Evolutionary conservation across 2,329 filamentous ascomycete species (phyloP).

Genomic region (Trichoderma cornu-damae): DNA sequence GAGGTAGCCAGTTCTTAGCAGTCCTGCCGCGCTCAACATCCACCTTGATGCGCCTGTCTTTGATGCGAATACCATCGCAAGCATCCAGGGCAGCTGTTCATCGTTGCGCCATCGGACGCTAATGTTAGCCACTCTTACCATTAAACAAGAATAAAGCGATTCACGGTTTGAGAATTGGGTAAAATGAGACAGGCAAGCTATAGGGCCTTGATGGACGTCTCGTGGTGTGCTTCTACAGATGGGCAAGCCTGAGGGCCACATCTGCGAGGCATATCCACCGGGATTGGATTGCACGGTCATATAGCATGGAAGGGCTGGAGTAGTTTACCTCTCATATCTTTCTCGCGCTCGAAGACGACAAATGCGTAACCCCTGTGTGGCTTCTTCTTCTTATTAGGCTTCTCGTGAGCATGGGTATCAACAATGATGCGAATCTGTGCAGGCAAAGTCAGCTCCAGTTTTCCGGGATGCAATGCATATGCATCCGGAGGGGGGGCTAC

Average conservation of each 20-base stretch:
- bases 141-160: conserved; percentile 23
- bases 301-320: conserved; percentile 27
- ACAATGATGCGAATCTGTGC: conserved; percentile 80
- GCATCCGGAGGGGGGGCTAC: conserved; percentile 30
- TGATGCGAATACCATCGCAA: conserved; percentile 85
- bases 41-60: conserved; percentile 84
- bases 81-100: conserved; percentile 80
- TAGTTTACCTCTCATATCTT: conserved; percentile 95
- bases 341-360: conserved; percentile 92
- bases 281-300: conserved; percentile 13
- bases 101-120: conserved; percentile 53
- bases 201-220: conserved; percentile 49
- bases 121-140: conserved; percentile 66
- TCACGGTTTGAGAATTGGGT: conserved; percentile 23
- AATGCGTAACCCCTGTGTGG: conserved; percentile 89
- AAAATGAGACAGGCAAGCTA: conserved; percentile 49
- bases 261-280: conserved; percentile 26
- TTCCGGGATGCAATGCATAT: background rate
- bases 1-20: conserved; percentile 87
- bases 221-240: conserved; percentile 38
- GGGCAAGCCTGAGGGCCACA: conserved; percentile 42
- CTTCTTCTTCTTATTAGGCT: conserved; percentile 73
- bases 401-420: conserved; percentile 64
- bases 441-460: background rate
- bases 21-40: conserved; percentile 96